Conservation (phyloP, 2,329 filamentous ascomycete species). For the Didymellaceae sp. region DNA sequence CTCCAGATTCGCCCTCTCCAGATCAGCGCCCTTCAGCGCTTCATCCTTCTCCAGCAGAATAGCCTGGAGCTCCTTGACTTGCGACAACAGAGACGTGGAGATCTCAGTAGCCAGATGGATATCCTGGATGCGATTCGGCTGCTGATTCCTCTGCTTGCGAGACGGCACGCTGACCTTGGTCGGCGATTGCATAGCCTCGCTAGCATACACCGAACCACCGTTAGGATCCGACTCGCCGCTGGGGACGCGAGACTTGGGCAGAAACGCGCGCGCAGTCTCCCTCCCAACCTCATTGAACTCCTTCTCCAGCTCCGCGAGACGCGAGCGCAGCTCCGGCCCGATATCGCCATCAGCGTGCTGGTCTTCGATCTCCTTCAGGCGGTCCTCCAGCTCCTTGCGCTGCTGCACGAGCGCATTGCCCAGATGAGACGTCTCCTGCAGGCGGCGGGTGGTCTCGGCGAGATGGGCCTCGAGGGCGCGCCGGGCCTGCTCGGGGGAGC, state of each 20-base stretch:
- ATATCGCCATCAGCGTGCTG: slow-evolving; percentile 74
- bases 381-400: slow-evolving; percentile 80
- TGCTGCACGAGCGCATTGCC: slow-evolving; percentile 88
- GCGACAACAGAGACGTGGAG: slow-evolving; percentile 90
- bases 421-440: slow-evolving; percentile 88
- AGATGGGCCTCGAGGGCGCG: slow-evolving; percentile 89
- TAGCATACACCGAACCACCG: slow-evolving; percentile 67
- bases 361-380: slow-evolving; percentile 83
- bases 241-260: slow-evolving; percentile 79
- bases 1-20: slow-evolving; percentile 80
- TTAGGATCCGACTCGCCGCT: slow-evolving; percentile 56
- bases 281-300: slow-evolving; percentile 94
- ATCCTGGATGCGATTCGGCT: slow-evolving; percentile 86
- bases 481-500: slow-evolving; percentile 86
- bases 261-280: slow-evolving; percentile 86
- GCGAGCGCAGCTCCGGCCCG: slow-evolving; percentile 79
- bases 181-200: slow-evolving; percentile 82
- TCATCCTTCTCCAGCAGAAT: slow-evolving; percentile 89
- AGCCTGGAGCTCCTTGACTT: slow-evolving; percentile 88
- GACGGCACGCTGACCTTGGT: slow-evolving; percentile 88
- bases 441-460: slow-evolving; percentile 86
- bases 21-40: slow-evolving; percentile 73
- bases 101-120: slow-evolving; percentile 99
- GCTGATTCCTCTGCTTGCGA: slow-evolving; percentile 88
- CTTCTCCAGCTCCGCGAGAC: slow-evolving; percentile 84